These are phyloP conservation scores for Nannochloris sp. DNA, from an alignment of 139 green algal species.

Conservation along the genomic window DNA sequence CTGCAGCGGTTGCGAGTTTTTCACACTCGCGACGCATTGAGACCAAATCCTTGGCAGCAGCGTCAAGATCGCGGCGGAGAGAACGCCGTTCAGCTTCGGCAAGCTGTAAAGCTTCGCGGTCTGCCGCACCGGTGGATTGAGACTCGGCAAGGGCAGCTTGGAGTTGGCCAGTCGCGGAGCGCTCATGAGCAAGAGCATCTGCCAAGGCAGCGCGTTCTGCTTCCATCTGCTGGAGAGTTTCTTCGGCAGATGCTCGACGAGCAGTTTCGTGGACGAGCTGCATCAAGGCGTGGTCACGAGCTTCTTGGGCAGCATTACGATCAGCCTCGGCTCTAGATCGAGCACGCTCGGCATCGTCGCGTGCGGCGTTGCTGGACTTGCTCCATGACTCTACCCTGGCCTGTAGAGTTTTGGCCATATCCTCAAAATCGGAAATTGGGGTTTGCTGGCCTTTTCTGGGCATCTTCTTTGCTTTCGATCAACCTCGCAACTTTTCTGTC, in stretches of 20 bases:
- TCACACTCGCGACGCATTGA: background rate
- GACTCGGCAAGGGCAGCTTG: background rate
- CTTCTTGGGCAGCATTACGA: constrained; percentile 9
- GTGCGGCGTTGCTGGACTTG: background rate
- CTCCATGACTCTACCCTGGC: constrained; percentile 5
- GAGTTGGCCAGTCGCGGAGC: background rate
- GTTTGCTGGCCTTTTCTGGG: too few relatives aligned
- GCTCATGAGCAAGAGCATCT: background rate
- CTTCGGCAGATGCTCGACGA: constrained; percentile 1
- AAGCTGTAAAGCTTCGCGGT: constrained; percentile 11
- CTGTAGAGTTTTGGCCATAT: background rate
- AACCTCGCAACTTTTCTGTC: too few relatives aligned
- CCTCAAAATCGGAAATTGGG: background rate
- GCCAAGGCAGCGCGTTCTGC: background rate
- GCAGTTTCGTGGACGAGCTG: constrained; percentile 12
- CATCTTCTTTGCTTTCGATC: too few relatives aligned
- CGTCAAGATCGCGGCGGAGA: background rate
- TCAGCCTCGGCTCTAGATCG: constrained; percentile 12
- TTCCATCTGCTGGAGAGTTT: background rate
- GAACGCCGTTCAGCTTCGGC: background rate
- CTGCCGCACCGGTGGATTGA: background rate
- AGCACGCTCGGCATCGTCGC: constrained; percentile 3
- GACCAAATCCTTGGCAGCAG: constrained; percentile 5
- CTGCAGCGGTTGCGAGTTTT: background rate
- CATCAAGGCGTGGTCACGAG: background rate